Base-by-base conservation (phyloP, 495 filamentous ascomycete genomes). In the Elasticomyces elasticus region DNA sequence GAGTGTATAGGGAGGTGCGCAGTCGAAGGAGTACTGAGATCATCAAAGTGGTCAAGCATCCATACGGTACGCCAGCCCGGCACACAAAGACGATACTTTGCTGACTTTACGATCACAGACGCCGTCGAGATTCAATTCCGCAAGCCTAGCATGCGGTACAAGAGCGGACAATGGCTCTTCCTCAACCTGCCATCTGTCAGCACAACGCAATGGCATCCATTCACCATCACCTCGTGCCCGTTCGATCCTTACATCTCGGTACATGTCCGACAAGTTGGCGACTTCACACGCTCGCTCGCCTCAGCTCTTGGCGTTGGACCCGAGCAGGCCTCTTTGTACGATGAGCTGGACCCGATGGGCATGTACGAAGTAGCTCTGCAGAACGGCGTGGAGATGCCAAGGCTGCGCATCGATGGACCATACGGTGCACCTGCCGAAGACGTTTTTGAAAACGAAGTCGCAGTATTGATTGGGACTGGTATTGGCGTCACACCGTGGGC, bases 401-500 rank as follows among this genome's bases (percentile, higher is more conserved):
- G 66, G 7, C 75, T 99, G 43, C 86, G 87, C 43, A 85, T 99
- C 55, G 94, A 99, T 59, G 92, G 92, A 1, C 92, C 92, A 9
- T 99, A 97, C 64, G 92, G 92, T 69, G 90, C 92, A 3, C 94
- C 92, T 0, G 94, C 92, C 30, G 92, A 99, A 69, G 87, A 92
- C 64, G 85, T 99, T 41, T 96, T 99, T 69, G 87, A 97, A 64
- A 96, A 97, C 70, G 92, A 98, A 75, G 89, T 99, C 62, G 91
- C 92, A 15, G 84, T 99, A 2, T 82, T 99, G 48, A 91, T 97
- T 61, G 92, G 92, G 49, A 96, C 92, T 1, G 92, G 92, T 68
- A 99, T 99, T 61, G 92, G 92, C 62, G 90, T 97, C 30, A 99
- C 92, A 4, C 92, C 92, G 3, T 99, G 92, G 89, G 92, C 92